A percentile compares a stretch with the other conserved stretches of the same genome.
Evolutionary conservation across 228 moss, liverwort and hornwort genomes (phyloP).

Genomic region (Sphagnum fallax): DNA sequence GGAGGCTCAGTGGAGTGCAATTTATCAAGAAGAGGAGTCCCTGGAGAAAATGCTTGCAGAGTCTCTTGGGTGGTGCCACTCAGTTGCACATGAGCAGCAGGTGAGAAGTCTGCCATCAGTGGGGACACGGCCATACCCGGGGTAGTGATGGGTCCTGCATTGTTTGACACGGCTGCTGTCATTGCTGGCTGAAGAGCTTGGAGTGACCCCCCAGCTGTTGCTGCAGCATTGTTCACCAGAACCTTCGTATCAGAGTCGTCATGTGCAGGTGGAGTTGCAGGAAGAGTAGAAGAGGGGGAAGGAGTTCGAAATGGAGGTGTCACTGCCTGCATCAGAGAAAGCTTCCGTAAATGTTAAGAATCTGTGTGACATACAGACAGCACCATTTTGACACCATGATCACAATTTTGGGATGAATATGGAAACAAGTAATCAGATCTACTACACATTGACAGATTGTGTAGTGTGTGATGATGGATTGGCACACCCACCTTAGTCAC

Average conservation of each 20-base stretch:
- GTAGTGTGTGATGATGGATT: too few relatives aligned
- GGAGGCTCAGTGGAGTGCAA: constrained; percentile 53
- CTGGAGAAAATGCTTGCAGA: constrained; percentile 78
- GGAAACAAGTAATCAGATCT: too few relatives aligned
- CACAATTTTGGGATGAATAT: neutral
- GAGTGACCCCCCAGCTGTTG: constrained; percentile 48
- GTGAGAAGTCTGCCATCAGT: constrained; percentile 70
- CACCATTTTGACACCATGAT: neutral
- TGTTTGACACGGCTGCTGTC: constrained; percentile 30
- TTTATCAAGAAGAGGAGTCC: constrained; percentile 76
- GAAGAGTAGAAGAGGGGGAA: constrained; percentile 70
- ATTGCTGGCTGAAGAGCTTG: constrained; percentile 61
- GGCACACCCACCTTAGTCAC: too few relatives aligned
- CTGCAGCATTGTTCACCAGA: constrained; percentile 10
- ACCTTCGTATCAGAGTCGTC: constrained; percentile 81
- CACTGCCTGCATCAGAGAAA: constrained; percentile 39
- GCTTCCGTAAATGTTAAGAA: neutral
- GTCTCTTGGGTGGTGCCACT: constrained; percentile 50
- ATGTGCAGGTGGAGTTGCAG: constrained; percentile 65
- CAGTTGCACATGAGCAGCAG: constrained; percentile 17
- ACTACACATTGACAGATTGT: too few relatives aligned
- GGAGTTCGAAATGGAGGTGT: constrained; percentile 93
- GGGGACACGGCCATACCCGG: constrained; percentile 86
- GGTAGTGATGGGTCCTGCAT: constrained; percentile 53
- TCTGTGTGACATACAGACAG: too few relatives aligned